A percentile compares a stretch with the other conserved stretches of the same genome.
Conservation (phyloP, 495 filamentous ascomycete species). For the Penicillium coffeae region DNA sequence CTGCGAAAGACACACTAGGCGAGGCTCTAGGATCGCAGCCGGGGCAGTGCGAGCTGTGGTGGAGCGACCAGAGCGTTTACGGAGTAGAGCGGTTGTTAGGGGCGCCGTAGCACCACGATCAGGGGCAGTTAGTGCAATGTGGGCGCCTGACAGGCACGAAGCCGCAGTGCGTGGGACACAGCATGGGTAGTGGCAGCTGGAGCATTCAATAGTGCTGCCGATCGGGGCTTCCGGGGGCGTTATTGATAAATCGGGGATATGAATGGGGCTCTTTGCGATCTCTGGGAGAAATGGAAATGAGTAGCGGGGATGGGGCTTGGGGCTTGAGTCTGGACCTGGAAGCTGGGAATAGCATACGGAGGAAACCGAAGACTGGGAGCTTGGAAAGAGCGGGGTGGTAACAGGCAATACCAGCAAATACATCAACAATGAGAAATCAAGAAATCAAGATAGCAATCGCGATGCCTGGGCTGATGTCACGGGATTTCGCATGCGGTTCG, state of each 20-base stretch:
- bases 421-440: too few species aligned
- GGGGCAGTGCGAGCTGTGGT: conserved; percentile 15
- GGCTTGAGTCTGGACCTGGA: background rate
- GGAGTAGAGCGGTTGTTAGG: conserved; percentile 10
- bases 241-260: conserved; percentile 13
- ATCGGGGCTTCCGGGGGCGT: conserved; percentile 19
- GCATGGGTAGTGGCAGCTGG: conserved; percentile 14
- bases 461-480: conserved; percentile 11
- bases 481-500: conserved; percentile 25
- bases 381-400: too few species aligned
- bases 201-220: conserved; percentile 26
- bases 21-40: conserved; percentile 1
- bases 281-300: conserved; percentile 10
- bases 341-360: background rate
- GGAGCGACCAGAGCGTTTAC: conserved; percentile 3
- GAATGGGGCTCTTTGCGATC: background rate
- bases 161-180: conserved; percentile 10
- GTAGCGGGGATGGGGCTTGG: conserved; percentile 1
- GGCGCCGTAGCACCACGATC: conserved; percentile 11
- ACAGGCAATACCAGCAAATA: too few species aligned
- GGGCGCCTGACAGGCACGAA: conserved; percentile 25
- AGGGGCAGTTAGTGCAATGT: conserved; percentile 1
- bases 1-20: background rate
- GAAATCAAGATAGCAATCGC: background rate
- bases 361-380: too few species aligned